Conservation (phyloP, 352 stramenopile genomes). For the Globisporangium orthogonon region DNA sequence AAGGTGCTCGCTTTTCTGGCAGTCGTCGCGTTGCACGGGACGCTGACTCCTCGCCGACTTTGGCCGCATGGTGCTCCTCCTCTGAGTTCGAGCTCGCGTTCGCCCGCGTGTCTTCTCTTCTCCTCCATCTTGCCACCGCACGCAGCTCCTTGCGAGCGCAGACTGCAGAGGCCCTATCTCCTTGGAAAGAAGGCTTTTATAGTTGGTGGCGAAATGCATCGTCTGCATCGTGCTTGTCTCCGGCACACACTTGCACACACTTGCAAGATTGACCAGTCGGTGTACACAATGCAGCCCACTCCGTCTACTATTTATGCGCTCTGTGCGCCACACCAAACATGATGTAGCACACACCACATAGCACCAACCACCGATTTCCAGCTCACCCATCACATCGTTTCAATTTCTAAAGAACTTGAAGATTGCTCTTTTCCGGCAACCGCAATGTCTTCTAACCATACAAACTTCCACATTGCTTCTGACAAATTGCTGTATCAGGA, state of each 20-base stretch:
- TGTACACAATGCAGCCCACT: too few relatives aligned
- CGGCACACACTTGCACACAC: too few relatives aligned
- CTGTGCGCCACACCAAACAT: too few relatives aligned
- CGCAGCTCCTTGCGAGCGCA: neutral
- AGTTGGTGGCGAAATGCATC: too few relatives aligned
- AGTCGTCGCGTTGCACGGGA: neutral
- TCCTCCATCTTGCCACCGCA: neutral
- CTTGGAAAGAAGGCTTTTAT: too few relatives aligned
- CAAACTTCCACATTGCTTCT: neutral
- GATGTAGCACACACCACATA: too few relatives aligned
- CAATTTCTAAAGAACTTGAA: slow-evolving; percentile 8
- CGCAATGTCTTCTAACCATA: neutral
- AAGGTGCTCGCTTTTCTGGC: neutral
- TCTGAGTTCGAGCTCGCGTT: neutral
- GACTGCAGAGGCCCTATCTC: neutral
- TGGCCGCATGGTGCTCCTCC: neutral
- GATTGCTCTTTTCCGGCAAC: slow-evolving; percentile 8
- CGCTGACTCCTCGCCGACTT: neutral
- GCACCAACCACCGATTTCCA: slow-evolving; percentile 10
- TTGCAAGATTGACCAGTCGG: too few relatives aligned
- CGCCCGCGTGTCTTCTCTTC: neutral
- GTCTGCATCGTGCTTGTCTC: too few relatives aligned
- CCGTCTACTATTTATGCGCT: too few relatives aligned
- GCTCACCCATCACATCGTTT: slow-evolving; percentile 6
- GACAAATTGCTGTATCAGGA: slow-evolving; percentile 3